Base-by-base conservation (phyloP, 2,329 filamentous ascomycete genomes). In the Fusarium devonianum region DNA sequence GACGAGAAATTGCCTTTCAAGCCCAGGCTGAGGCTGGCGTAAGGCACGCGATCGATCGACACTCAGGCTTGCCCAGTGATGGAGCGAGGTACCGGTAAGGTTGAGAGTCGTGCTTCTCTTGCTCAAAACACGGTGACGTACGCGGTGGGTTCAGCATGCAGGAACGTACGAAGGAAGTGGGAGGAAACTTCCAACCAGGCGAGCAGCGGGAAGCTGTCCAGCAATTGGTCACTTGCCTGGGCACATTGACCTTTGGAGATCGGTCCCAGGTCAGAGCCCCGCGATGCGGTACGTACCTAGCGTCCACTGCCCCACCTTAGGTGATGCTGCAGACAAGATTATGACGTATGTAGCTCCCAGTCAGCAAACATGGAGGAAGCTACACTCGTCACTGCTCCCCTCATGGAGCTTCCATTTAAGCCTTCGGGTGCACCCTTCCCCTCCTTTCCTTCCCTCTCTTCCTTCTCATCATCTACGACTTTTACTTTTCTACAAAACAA, bases 301-400 rank as follows among this genome's bases (percentile, higher is more conserved):
- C 9, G 21, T 30, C 54, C 51, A 49, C 51, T 44, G 30, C n/a
- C 29, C 26, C 51, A 12, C 52, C 22, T 18, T 38, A 22, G 50
- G 55, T 58, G 57, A 58, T 60, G 57, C 32, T 56, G 18, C 28
- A 39, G 42, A 36, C 42, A 49, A 26, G 36, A 47, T 45, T 58
- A 65, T 65, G 62, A 64, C 62, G 56, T 56, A 56, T 35, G 53
- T 55, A 65, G 62, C 60, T 64, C 38, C 47, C 45, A 14, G 47
- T 23, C 53, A 56, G 23, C 54, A 54, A 55, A 39, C 23, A 23
- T 30, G 7, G 25, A 23, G 39, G 26, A 39, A 64, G 60, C 62
- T 62, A 53, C 52, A 43, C 38, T 58, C 56, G 49, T 51, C 56
- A 50, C 56, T 51, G 35, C 49, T 60, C 43, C 37, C 45, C 52